Conservation (phyloP, 352 stramenopile species). For the Pythium dissimile region DNA sequence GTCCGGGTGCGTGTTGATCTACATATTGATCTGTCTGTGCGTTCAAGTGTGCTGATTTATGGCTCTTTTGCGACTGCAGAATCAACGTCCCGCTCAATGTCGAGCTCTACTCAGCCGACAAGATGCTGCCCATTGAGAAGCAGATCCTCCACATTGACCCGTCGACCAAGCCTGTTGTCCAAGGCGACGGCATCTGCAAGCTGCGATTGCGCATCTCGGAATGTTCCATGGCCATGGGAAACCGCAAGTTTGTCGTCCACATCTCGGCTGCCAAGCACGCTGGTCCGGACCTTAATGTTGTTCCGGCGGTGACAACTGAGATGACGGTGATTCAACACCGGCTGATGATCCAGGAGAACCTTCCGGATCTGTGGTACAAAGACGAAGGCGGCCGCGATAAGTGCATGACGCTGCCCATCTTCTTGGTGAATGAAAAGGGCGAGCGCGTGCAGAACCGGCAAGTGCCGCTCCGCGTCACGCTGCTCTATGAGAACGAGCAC, state of each 20-base stretch:
- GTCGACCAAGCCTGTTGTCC: constrained; percentile 75
- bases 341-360: constrained; percentile 78
- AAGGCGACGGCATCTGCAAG: constrained; percentile 81
- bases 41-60: not conserved
- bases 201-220: constrained; percentile 76
- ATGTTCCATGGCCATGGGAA: constrained; percentile 82
- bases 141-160: constrained; percentile 78
- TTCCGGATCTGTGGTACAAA: constrained; percentile 87
- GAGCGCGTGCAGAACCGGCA: constrained; percentile 69
- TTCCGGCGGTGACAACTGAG: constrained; percentile 61
- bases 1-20: constrained; percentile 38
- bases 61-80: constrained; percentile 18
- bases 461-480: constrained; percentile 72
- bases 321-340: constrained; percentile 86
- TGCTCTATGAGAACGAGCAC: constrained; percentile 88
- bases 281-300: constrained; percentile 47
- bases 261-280: constrained; percentile 62
- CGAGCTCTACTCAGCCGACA: constrained; percentile 79
- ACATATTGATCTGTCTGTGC: not conserved
- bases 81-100: constrained; percentile 76
- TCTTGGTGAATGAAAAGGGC: constrained; percentile 76
- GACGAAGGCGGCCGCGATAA: constrained; percentile 82
- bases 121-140: constrained; percentile 80
- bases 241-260: constrained; percentile 84
- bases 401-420: constrained; percentile 81